Conservation (phyloP, 2,329 filamentous ascomycete genomes). For the Botrytis deweyae region DNA sequence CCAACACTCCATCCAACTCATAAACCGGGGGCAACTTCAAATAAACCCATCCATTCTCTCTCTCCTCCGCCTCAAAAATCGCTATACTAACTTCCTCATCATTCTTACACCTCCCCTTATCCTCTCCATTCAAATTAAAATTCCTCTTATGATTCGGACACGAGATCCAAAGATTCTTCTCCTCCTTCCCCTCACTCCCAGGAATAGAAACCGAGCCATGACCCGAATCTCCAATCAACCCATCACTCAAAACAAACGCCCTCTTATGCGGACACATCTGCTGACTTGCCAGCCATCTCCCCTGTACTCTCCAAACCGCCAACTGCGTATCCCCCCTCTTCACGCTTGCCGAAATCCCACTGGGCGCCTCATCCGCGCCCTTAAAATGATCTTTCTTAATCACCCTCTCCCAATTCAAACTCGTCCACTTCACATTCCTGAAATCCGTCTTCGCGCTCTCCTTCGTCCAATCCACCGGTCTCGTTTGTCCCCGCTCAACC, state of each 20-base stretch:
- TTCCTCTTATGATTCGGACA: conserved; percentile 91
- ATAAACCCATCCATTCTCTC: conserved; percentile 75
- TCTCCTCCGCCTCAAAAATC: conserved; percentile 74
- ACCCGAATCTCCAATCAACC: conserved; percentile 62
- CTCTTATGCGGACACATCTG: conserved; percentile 96
- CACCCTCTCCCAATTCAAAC: conserved; percentile 75
- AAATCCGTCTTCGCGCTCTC: conserved; percentile 70
- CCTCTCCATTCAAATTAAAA: conserved; percentile 68
- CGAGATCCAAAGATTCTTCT: conserved; percentile 73
- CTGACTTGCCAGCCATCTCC: conserved; percentile 80
- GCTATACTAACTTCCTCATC: conserved; percentile 77
- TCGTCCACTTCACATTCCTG: conserved; percentile 64
- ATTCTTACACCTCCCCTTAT: conserved; percentile 70
- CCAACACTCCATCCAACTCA: conserved; percentile 76
- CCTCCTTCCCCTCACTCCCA: not conserved
- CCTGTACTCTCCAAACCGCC: conserved; percentile 79
- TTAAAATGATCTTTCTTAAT: conserved; percentile 69
- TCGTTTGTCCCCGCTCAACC: conserved; percentile 64
- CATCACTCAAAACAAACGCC: conserved; percentile 84
- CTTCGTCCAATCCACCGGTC: conserved; percentile 76
- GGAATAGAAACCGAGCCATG: not conserved
- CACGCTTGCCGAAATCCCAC: conserved; percentile 72
- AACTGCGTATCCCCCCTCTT: conserved; percentile 89
- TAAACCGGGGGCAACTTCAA: conserved; percentile 75
- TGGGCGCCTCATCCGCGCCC: conserved; percentile 60